Evolutionary conservation across 768 basidiomycete genomes (phyloP).

Genomic region (Rhizopogon roseolus): DNA sequence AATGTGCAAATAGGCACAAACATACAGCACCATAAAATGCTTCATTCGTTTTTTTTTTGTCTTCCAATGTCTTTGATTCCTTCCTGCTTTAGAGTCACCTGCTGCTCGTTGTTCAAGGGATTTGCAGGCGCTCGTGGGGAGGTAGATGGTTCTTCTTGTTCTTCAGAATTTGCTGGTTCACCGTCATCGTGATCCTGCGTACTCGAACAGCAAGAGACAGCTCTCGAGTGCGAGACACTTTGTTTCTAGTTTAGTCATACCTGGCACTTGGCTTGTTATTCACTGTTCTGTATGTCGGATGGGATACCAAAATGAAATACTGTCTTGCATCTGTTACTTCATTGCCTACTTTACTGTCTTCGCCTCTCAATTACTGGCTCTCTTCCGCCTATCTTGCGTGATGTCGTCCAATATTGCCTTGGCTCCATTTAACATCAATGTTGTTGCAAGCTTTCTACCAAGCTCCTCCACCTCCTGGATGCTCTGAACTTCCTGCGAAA

Average conservation of each 20-base stretch:
- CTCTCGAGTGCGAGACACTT: neutral
- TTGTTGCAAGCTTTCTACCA: constrained; percentile 61
- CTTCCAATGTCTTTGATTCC: constrained; percentile 32
- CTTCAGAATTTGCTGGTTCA: constrained; percentile 11
- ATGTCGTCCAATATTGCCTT: constrained; percentile 80
- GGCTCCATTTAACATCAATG: constrained; percentile 69
- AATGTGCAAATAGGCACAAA: constrained; percentile 35
- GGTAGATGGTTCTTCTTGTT: constrained; percentile 39
- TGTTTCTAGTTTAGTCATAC: neutral
- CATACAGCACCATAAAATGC: constrained; percentile 14
- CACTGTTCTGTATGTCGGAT: neutral
- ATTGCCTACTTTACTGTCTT: constrained; percentile 19
- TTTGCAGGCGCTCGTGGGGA: constrained; percentile 68
- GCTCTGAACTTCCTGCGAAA: constrained; percentile 46
- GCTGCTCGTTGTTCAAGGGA: constrained; percentile 40
- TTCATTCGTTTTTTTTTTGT: constrained; percentile 6
- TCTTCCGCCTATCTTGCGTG: constrained; percentile 51
- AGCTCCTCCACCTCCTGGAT: constrained; percentile 61
- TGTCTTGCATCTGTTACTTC: neutral
- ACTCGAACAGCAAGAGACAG: constrained; percentile 6
- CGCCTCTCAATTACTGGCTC: constrained; percentile 31
- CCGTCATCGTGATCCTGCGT: neutral
- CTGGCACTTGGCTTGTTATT: neutral
- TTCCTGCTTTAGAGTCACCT: constrained; percentile 75
- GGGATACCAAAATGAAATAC: neutral